phyloP scores from a whole-genome alignment of 1,284 basidiomycete genomes.

The Xanthoconium separans region DNA sequence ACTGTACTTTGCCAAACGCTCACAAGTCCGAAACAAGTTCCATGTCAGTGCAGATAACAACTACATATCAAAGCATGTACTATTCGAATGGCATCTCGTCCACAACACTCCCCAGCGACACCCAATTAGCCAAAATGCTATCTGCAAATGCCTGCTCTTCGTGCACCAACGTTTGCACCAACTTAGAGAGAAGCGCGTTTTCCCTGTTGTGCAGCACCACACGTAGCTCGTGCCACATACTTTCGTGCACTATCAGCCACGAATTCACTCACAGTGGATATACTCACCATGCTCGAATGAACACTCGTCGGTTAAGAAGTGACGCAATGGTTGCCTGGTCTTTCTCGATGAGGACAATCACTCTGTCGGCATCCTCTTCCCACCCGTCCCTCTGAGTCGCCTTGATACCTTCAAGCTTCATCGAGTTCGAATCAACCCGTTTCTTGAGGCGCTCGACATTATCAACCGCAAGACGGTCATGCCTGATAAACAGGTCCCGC shows the following conservation, averaged over 20 bases:
- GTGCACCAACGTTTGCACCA: slow-evolving; percentile 67
- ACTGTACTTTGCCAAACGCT: not conserved
- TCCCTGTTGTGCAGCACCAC: slow-evolving; percentile 87
- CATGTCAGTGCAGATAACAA: not conserved
- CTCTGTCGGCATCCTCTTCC: slow-evolving; percentile 79
- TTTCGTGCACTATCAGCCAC: slow-evolving; percentile 30
- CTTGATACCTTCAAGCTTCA: slow-evolving; percentile 74
- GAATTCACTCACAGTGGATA: not conserved
- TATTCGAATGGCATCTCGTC: slow-evolving; percentile 84
- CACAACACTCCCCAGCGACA: slow-evolving; percentile 64
- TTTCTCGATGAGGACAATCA: slow-evolving; percentile 67
- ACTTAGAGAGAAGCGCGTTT: slow-evolving; percentile 74
- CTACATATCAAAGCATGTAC: not conserved
- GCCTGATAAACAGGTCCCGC: slow-evolving; percentile 80
- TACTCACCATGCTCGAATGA: slow-evolving; percentile 78
- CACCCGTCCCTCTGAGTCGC: slow-evolving; percentile 73
- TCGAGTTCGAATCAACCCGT: slow-evolving; percentile 71
- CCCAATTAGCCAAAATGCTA: slow-evolving; percentile 68
- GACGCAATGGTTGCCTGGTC: slow-evolving; percentile 74
- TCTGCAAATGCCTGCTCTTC: slow-evolving; percentile 71
- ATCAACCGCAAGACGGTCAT: slow-evolving; percentile 81
- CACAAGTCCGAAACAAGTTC: slow-evolving; percentile 12
- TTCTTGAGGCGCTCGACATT: slow-evolving; percentile 84
- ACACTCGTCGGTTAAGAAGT: slow-evolving; percentile 72
- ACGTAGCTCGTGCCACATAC: slow-evolving; percentile 90